Base-by-base conservation (phyloP, 306 rosid genomes). In the Quercus cerris region DNA sequence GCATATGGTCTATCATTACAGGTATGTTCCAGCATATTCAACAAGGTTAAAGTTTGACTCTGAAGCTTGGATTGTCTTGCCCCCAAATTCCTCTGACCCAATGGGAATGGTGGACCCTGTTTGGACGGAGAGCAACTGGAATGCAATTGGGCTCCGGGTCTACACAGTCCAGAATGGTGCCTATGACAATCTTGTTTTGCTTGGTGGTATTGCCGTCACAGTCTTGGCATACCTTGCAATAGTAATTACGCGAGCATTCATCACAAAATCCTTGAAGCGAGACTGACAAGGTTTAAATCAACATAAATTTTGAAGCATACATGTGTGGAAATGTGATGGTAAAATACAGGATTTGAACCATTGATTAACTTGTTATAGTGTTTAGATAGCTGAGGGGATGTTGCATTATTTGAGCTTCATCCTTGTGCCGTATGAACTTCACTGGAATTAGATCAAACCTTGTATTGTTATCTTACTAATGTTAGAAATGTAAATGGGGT, bases 41-140 rank as follows among this genome's bases (percentile, higher is more conserved):
- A 91, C 98, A 9, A 84, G 94, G 73, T 79, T 92, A 82, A 87
- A 86, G 79, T 87, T 76, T 79, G 87, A 91, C 80, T 89, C 94
- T 56, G 97, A 90, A 74, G 78, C 51, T 56, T 94, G 98, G 98
- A 81, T 18, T 77, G 89, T 94, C 73, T 77, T 94, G 84, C 89
- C 97, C 80, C 80, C 92, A 35, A 88, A 89, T 86, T 82, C 93
- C 73, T 87, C 97, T 12, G 98, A 89, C 33, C 84, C 82, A 33
- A 88, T 94, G 94, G 97, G 90, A 70, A 74, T 69, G 56, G 81
- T 86, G 73, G 98, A 94, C 62, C 88, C 94, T 52, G 87, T 94
- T 82, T 94, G 98, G 98, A 91, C 97, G 22, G 98, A 94, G 82
- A 94, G 98, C 84, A 92, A 94, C 82, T 94, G 98, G 98, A 87